phyloP scores from a whole-genome alignment of 192 early-diverging fungal genomes.

The Coemansia sp. region DNA sequence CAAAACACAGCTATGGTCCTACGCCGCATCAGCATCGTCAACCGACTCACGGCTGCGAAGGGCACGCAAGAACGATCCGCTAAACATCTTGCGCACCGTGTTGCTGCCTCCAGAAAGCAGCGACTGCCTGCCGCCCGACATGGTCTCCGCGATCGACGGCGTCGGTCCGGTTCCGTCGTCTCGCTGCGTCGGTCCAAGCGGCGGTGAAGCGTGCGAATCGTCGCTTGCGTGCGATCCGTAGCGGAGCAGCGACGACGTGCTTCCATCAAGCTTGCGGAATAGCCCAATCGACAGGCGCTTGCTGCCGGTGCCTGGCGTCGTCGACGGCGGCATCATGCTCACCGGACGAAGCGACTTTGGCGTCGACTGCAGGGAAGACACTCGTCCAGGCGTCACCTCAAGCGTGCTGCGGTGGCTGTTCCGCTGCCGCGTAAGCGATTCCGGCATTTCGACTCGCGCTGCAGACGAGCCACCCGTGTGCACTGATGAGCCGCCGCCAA shows the following conservation, averaged over 20 bases:
- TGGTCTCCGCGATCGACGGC: constrained; percentile 2
- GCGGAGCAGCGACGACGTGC: constrained; percentile 38
- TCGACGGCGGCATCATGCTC: constrained; percentile 34
- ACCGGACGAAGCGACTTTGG: constrained; percentile 38
- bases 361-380: constrained; percentile 40
- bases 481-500: constrained; percentile 5
- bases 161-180: neutral
- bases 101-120: constrained; percentile 20
- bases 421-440: constrained; percentile 13
- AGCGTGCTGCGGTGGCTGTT: constrained; percentile 34
- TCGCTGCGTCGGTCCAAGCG: constrained; percentile 6
- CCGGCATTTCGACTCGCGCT: neutral
- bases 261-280: constrained; percentile 31
- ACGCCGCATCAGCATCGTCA: constrained; percentile 21
- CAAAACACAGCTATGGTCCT: neutral
- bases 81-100: constrained; percentile 52
- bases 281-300: constrained; percentile 52
- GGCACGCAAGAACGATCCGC: constrained; percentile 43
- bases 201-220: constrained; percentile 19
- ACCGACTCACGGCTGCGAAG: constrained; percentile 52
- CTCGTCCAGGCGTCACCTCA: constrained; percentile 26
- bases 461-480: constrained; percentile 6
- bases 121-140: constrained; percentile 12
- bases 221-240: constrained; percentile 37
- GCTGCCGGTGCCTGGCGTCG: constrained; percentile 14